phyloP scores from a whole-genome alignment of 2,329 filamentous ascomycete species.

The Cryphonectria carpinicola region DNA sequence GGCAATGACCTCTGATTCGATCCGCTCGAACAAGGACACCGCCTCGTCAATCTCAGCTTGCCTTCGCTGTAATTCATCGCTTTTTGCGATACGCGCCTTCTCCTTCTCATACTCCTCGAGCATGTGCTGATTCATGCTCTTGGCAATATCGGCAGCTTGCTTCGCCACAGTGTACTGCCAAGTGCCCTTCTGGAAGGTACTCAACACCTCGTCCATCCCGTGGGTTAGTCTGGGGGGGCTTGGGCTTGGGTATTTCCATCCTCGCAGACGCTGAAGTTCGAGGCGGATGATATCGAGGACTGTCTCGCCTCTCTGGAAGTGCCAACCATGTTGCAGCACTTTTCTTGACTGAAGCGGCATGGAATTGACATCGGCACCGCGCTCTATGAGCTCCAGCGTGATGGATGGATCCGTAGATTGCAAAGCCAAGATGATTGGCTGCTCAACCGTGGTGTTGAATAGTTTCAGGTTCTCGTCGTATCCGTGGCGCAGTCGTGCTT shows the following conservation, averaged over 20 bases:
- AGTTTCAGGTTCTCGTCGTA: slow-evolving; percentile 52
- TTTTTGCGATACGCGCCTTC: slow-evolving; percentile 37
- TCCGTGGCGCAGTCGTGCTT: slow-evolving; percentile 37
- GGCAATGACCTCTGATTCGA: slow-evolving; percentile 58
- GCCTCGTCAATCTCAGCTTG: slow-evolving; percentile 55
- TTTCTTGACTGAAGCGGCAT: slow-evolving; percentile 48
- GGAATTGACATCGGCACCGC: slow-evolving; percentile 68
- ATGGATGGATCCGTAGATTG: slow-evolving; percentile 51
- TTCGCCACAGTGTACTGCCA: slow-evolving; percentile 64
- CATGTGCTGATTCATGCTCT: slow-evolving; percentile 40
- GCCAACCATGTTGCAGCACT: slow-evolving; percentile 30
- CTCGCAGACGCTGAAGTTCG: slow-evolving; percentile 54
- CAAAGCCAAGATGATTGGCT: slow-evolving; percentile 69
- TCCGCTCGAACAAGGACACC: slow-evolving; percentile 54
- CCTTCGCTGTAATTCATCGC: slow-evolving; percentile 53
- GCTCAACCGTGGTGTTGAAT: slow-evolving; percentile 55
- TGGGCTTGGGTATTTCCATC: slow-evolving; percentile 45
- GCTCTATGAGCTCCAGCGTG: slow-evolving; percentile 62
- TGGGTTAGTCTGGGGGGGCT: slow-evolving; percentile 31
- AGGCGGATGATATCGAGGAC: slow-evolving; percentile 64
- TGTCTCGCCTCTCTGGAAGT: slow-evolving; percentile 47
- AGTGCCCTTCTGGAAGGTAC: slow-evolving; percentile 53
- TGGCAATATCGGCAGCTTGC: slow-evolving; percentile 41
- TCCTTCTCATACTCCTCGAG: slow-evolving; percentile 41
- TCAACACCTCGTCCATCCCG: slow-evolving; percentile 57